phyloP scores from a whole-genome alignment of 2,329 filamentous ascomycete genomes.

The Bipolaris victoriae region DNA sequence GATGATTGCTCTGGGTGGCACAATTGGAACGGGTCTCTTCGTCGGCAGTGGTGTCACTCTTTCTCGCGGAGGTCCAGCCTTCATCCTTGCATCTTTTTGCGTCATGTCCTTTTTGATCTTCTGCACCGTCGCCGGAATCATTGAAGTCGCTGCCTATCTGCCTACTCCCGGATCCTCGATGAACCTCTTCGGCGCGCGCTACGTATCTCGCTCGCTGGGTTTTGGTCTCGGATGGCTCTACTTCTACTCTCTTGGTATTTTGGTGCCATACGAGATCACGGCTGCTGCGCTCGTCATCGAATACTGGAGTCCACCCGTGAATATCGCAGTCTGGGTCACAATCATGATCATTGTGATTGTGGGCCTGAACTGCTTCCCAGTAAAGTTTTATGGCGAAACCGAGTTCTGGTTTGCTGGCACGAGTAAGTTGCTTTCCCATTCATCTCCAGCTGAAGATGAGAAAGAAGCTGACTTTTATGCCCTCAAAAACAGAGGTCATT shows the following conservation, averaged over 20 bases:
- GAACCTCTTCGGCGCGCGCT: constrained; percentile 57
- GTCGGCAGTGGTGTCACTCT: constrained; percentile 63
- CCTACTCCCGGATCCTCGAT: constrained; percentile 62
- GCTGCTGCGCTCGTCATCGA: constrained; percentile 47
- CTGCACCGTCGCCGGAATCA: constrained; percentile 42
- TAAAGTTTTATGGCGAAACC: constrained; percentile 47
- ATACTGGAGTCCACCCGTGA: constrained; percentile 45
- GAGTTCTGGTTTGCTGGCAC: constrained; percentile 45
- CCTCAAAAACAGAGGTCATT: constrained; percentile 31
- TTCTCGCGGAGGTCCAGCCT: constrained; percentile 39
- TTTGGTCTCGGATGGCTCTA: constrained; percentile 38
- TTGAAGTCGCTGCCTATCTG: constrained; percentile 62
- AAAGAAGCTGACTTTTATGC: neutral
- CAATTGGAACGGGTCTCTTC: constrained; percentile 66
- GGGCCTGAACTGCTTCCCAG: constrained; percentile 46
- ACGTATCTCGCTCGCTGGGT: constrained; percentile 68
- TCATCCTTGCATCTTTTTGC: constrained; percentile 42
- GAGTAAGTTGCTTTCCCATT: neutral
- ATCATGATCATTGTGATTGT: constrained; percentile 47
- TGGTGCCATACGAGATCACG: constrained; percentile 45
- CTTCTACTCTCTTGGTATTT: constrained; percentile 38
- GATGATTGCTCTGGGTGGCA: constrained; percentile 67
- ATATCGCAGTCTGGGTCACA: constrained; percentile 46
- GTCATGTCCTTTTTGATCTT: constrained; percentile 37
- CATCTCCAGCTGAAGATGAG: neutral